These are phyloP conservation scores for Podosphaera xanthii DNA, from an alignment of 2,329 filamentous ascomycete genomes.

Conservation along the genomic window DNA sequence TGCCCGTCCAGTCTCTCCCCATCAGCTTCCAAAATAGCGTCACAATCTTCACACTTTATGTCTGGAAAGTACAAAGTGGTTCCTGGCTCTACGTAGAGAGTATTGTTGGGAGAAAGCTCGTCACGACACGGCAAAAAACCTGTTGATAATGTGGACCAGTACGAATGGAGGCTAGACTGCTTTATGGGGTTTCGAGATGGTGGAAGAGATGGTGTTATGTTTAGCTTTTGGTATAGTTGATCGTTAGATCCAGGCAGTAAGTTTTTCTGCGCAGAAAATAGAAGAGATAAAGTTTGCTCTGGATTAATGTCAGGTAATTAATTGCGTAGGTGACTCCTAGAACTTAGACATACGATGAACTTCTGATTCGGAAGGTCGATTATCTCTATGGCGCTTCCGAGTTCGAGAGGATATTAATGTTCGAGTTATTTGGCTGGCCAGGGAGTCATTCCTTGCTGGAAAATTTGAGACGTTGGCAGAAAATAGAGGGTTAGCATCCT, in stretches of 20 bases:
- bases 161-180: constrained; percentile 34
- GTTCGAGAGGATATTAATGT: constrained; percentile 32
- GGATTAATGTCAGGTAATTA: constrained; percentile 4
- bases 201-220: constrained; percentile 5
- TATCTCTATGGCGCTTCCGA: constrained; percentile 36
- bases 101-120: constrained; percentile 10
- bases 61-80: constrained; percentile 11
- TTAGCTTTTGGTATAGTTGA: constrained; percentile 5
- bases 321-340: background rate
- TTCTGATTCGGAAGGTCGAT: constrained; percentile 30
- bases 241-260: constrained; percentile 8
- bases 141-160: constrained; percentile 24
- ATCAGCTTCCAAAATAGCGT: constrained; percentile 14
- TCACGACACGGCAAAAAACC: constrained; percentile 18
- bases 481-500: constrained; percentile 22
- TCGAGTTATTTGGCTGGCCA: constrained; percentile 15
- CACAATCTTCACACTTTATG: constrained; percentile 31
- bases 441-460: constrained; percentile 16
- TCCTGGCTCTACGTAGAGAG: constrained; percentile 3
- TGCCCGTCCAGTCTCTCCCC: constrained; percentile 22
- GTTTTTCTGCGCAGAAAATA: constrained; percentile 31
- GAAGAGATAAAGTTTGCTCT: constrained; percentile 29
- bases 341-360: constrained; percentile 11
- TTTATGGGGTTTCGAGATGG: constrained; percentile 4
- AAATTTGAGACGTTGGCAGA: constrained; percentile 18